Evolutionary conservation across 305 asterid genomes (phyloP).

Genomic region (Fraxinus albicans): DNA sequence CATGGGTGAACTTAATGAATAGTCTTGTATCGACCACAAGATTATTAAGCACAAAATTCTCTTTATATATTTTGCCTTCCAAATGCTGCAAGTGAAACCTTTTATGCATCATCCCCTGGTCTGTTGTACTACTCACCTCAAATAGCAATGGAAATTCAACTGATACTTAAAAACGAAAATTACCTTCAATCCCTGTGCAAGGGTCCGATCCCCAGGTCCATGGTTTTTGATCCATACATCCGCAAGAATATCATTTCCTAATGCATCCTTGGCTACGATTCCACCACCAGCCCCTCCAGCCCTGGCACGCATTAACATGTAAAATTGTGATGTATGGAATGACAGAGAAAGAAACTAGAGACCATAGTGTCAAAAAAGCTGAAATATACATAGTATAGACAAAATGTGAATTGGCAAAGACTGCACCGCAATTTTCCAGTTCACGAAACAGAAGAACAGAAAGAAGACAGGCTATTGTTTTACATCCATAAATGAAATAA

Average conservation of each 20-base stretch:
- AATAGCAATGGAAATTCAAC: not conserved
- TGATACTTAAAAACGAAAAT: not conserved
- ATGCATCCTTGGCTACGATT: conserved; percentile 72
- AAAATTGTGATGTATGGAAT: not conserved
- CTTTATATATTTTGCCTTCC: not conserved
- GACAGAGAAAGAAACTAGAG: not conserved
- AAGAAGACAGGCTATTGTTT: not conserved
- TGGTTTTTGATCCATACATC: conserved; percentile 59
- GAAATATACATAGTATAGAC: not conserved
- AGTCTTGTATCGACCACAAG: not conserved
- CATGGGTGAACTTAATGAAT: not conserved
- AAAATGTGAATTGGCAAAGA: not conserved
- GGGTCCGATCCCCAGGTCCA: conserved; percentile 87
- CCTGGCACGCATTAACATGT: conserved; percentile 29
- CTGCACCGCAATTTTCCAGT: not conserved
- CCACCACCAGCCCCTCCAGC: conserved; percentile 56
- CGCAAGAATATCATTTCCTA: conserved; percentile 77
- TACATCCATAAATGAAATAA: not conserved
- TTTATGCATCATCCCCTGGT: not conserved
- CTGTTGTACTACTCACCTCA: not conserved
- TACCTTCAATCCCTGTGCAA: conserved; percentile 86
- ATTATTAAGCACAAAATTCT: not conserved
- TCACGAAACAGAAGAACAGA: not conserved
- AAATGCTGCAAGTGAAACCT: not conserved
- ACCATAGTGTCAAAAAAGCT: not conserved